Evolutionary conservation across 2,329 filamentous ascomycete species (phyloP), one percentile per base, ranked within the genome.

Genomic region (Aspergillus piperis): DNA sequence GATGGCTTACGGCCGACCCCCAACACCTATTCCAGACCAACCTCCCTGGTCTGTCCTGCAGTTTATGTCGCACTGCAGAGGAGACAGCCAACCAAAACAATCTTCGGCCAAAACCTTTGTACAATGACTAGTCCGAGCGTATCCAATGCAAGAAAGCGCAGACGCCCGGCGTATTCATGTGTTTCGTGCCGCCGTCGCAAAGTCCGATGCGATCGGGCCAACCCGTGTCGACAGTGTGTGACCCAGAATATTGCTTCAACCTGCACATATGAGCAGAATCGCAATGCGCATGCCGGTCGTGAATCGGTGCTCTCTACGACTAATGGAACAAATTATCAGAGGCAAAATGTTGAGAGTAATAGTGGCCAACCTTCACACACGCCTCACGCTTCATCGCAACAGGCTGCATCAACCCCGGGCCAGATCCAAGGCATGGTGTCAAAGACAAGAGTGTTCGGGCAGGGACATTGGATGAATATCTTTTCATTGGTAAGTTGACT

Each of bases 381-480:
- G 3, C 41, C 41, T 44, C 10, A 23, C 13, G 19, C 44, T 19
- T 15, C 44, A 19, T n/a, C 21, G 13, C 44, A n/a, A 17, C 44
- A n/a, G 13, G 23, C 59, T 32, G 11, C 50, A 25, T 17, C 32
- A 25, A 17, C 23, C n/a, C n/a, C 42, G 19, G 54, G 17, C 3
- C 38, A 23, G 2, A 64, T 70, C 8, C 62, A 51, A n/a, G 67
- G 68, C 30, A 58, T 57, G 0, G 3, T 66, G 5, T 64, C 60
- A 2, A 72, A 72, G 54, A 71, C 70, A 2, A 60, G 70, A 21
- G 56, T 72, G 8, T 69, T 63, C 38, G 66, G 68, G 1, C 48
- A 62, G 11, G 68, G 70, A 2, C 68, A 71, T 55, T 71, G 70
- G 70, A 70, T 70, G 64, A 65, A 57, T 49, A 36, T 59, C 0